Evolutionary conservation across 2,329 filamentous ascomycete genomes (phyloP), one percentile per base, ranked within the genome.

Genomic region (Metarhizium brunneum): DNA sequence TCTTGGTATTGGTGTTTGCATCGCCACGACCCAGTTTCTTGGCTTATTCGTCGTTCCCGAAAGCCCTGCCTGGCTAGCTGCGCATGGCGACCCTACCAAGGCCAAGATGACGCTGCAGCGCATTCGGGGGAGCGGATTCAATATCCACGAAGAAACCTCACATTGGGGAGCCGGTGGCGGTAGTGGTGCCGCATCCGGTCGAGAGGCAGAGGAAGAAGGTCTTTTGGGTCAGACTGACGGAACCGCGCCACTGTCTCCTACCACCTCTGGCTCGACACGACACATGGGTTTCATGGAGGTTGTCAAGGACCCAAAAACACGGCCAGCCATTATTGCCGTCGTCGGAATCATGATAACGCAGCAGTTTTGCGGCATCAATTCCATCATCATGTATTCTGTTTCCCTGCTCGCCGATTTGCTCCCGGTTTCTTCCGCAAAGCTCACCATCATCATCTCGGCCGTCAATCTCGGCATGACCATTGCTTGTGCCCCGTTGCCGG

Each of bases 321-420:
- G 86, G 3, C 85, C 84, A 0, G 87, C 87, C 53, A 85, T 95
- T 54, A 78, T 94, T 57, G 90, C 92, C 4, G 89, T 95, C 3
- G 81, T 95, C 13, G 91, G 90, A 1, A 86, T 95, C 62, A 96
- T 97, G 92, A 79, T 92, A 57, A 87, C 89, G 1, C 94, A 97
- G 69, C 94, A 99, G 69, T 78, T 96, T 42, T 92, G 88, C 57
- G 92, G 90, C 50, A 92, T 97, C 74, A 97, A 99, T 79, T 92
- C 88, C 57, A 92, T 97, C 66, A 88, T 97, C 72, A 96, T 99
- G 92, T 99, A 99, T 71, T 95, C 92, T 2, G 94, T 97, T 6
- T 91, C 89, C 0, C 83, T 99, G 1, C 81, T 99, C 14, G 84
- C 87, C 36, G 84, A 85, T 59, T 80, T 97, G 2, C 81, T 99